Percentiles rank a stretch among this genome's conserved stretches.
Conservation (phyloP, 2,329 filamentous ascomycete species). For the Penicillium verrucosum region DNA sequence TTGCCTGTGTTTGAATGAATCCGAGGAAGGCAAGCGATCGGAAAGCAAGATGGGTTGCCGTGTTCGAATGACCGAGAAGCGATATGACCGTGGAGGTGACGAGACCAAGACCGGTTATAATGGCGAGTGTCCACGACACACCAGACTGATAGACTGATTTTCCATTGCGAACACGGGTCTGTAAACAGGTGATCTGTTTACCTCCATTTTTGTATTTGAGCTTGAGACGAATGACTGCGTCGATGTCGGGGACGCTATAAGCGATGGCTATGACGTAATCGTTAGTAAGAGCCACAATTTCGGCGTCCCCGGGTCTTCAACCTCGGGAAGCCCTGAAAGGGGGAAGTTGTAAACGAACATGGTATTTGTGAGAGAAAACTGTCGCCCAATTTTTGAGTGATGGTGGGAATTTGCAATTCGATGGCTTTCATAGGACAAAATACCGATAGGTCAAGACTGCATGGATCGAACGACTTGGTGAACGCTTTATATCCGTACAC, state of each 20-base stretch:
- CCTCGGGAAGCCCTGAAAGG: background rate
- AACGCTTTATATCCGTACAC: slow-evolving; percentile 79
- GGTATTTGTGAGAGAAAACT: slow-evolving; percentile 65
- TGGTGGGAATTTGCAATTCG: slow-evolving; percentile 66
- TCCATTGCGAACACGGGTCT: slow-evolving; percentile 44
- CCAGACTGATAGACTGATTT: slow-evolving; percentile 70
- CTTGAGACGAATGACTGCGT: slow-evolving; percentile 18
- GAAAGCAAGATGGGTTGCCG: slow-evolving; percentile 87
- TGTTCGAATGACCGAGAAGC: slow-evolving; percentile 86
- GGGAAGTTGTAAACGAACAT: slow-evolving; percentile 41
- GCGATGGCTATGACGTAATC: slow-evolving; percentile 58
- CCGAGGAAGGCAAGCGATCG: slow-evolving; percentile 88
- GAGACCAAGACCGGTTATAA: slow-evolving; percentile 79
- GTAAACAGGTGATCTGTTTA: slow-evolving; percentile 14
- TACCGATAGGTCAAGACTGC: slow-evolving; percentile 63
- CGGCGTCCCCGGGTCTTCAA: background rate
- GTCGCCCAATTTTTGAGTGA: slow-evolving; percentile 60
- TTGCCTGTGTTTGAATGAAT: slow-evolving; percentile 91
- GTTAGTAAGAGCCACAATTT: slow-evolving; percentile 5
- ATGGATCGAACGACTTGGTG: slow-evolving; percentile 69
- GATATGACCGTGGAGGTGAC: slow-evolving; percentile 82
- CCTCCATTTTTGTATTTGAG: slow-evolving; percentile 12
- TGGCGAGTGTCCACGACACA: slow-evolving; percentile 83
- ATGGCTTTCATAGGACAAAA: slow-evolving; percentile 89
- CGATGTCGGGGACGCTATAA: slow-evolving; percentile 70